These are phyloP conservation scores for Penicillium taxi DNA, from an alignment of 495 filamentous ascomycete species.

Conservation along the genomic window DNA sequence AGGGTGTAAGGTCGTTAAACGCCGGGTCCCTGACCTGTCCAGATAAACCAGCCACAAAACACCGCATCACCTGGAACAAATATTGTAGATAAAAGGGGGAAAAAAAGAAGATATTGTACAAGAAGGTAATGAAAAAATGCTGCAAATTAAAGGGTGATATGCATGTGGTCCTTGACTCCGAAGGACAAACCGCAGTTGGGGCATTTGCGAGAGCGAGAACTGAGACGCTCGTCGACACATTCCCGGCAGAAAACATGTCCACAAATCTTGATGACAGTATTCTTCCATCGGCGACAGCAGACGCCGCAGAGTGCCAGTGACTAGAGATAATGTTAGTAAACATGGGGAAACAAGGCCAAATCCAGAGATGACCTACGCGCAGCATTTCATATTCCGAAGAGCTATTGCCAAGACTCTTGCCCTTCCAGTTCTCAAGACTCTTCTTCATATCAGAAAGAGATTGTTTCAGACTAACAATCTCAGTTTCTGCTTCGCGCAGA, in stretches of 20 bases:
- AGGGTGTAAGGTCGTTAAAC: conserved; percentile 27
- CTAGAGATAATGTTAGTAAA: conserved; percentile 45
- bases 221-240: conserved; percentile 79
- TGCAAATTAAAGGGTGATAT: conserved; percentile 41
- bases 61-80: conserved; percentile 28
- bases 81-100: conserved; percentile 8
- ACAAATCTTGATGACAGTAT: conserved; percentile 84
- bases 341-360: neutral
- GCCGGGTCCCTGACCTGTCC: conserved; percentile 30
- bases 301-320: conserved; percentile 82
- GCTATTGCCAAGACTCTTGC: conserved; percentile 68
- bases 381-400: conserved; percentile 76
- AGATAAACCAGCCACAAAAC: conserved; percentile 34
- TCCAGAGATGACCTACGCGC: conserved; percentile 51
- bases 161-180: conserved; percentile 79
- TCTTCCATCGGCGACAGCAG: conserved; percentile 84
- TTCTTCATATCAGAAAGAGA: conserved; percentile 66
- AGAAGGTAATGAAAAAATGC: conserved; percentile 12
- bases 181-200: conserved; percentile 88
- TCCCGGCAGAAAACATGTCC: conserved; percentile 93
- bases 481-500: conserved; percentile 63
- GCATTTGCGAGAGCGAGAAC: conserved; percentile 86
- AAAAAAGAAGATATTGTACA: conserved; percentile 33
- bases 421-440: conserved; percentile 72
- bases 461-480: conserved; percentile 65